A percentile compares a stretch with the other conserved stretches of the same genome.
Conservation (phyloP, 2,329 filamentous ascomycete genomes). For the Diaporthe velutina region DNA sequence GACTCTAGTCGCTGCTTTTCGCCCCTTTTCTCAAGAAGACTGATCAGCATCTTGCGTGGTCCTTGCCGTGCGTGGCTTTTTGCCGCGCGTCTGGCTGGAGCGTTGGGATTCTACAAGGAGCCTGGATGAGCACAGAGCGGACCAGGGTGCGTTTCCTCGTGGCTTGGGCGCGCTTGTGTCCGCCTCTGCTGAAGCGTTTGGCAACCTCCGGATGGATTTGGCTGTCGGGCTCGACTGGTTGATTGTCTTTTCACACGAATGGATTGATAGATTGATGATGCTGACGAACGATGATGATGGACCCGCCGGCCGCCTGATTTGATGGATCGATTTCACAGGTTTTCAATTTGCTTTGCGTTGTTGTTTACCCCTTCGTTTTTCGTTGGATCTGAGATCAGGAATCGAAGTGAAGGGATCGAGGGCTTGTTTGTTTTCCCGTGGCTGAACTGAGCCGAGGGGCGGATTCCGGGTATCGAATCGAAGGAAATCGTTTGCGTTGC, state of each 20-base stretch:
- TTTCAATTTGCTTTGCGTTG: background rate
- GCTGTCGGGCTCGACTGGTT: background rate
- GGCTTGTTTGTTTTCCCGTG: background rate
- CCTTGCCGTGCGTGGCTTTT: background rate
- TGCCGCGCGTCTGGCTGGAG: background rate
- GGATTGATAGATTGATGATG: background rate
- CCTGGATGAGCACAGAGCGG: too few species aligned
- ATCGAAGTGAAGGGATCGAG: background rate
- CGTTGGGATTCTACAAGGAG: background rate
- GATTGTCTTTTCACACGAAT: background rate
- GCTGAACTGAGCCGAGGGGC: background rate
- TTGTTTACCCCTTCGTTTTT: background rate
- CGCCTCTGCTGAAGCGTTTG: background rate
- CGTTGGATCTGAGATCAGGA: background rate
- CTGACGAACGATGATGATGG: conserved; percentile 7
- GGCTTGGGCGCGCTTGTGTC: background rate
- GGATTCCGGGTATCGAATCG: too few species aligned
- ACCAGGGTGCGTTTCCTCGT: background rate
- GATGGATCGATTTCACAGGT: background rate
- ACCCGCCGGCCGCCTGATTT: conserved; percentile 1
- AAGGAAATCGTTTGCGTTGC: conserved; percentile 8
- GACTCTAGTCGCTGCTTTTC: background rate
- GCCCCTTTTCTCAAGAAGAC: background rate
- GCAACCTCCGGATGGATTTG: background rate
- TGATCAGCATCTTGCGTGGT: background rate